Evolutionary conservation across 495 filamentous ascomycete species (phyloP), one percentile per base, ranked within the genome.

Genomic region (Pyronema omphalodes): DNA sequence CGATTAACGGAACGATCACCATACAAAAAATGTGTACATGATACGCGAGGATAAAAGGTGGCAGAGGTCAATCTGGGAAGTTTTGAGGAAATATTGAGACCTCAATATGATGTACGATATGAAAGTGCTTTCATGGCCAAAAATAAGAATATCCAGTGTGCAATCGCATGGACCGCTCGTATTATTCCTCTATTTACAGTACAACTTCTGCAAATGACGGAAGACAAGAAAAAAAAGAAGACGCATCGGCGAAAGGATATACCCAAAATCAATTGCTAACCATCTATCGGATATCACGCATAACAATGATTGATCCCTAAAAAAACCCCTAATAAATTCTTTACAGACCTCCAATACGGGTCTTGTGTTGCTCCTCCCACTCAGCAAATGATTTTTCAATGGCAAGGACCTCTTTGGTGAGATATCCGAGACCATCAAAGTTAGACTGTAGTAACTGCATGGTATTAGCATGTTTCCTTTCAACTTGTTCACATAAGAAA

Each of bases 381-480:
- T 82, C 83, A 5, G 77, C 76, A 60, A 85, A 91, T 51, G 93
- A 84, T 60, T 78, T 83, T 65, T 79, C 76, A 55, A 93, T 78
- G 51, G 81, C 72, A 58, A 79, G 80, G 29, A 96, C 65, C 64
- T 94, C 83, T 66, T 83, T 83, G 60, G 82, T 84, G 51, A 99
- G 73, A 67, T 89, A 82, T 60, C 81, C 71, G 9, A 99, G 74
- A 67, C 96, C 93, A 55, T 79, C 79, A 58, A 86, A 84, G 66
- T 94, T 96, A 60, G 88, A 86, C 59, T 84, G 80, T 52, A 99
- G 69, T 51, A 96, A 84, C 91, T 95, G 49, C 57, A 55, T 48
- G 46, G 52, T 19, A 9, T 41, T 19, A 37, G 9, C 19, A 44
- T 55, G 58, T 55, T 61, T 59, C 53, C n/a, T 34, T 40, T 5